Conservation (phyloP, 768 basidiomycete species). For the Lactarius pseudohatsudake region DNA sequence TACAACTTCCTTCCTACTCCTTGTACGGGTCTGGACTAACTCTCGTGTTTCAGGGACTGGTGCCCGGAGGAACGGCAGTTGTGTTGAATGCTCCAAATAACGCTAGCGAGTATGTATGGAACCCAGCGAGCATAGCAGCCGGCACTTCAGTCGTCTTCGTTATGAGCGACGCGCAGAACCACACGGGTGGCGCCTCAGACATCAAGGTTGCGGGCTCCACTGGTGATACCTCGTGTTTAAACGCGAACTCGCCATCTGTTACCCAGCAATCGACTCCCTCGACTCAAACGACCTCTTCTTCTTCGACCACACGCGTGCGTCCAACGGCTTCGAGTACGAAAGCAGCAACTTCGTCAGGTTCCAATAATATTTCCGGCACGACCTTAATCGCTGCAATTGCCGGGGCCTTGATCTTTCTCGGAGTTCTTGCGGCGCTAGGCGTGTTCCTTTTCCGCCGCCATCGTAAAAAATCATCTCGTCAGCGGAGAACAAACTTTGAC, state of each 20-base stretch:
- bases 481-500: background rate
- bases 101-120: slow-evolving; percentile 51
- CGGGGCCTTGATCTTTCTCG: background rate
- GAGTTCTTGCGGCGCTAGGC: background rate
- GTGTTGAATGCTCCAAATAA: slow-evolving; percentile 44
- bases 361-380: background rate
- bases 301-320: background rate
- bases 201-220: slow-evolving; percentile 48
- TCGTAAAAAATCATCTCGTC: background rate
- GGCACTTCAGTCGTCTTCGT: slow-evolving; percentile 60
- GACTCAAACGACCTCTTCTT: background rate
- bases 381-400: background rate
- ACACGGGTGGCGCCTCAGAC: slow-evolving; percentile 61
- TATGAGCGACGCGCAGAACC: slow-evolving; percentile 51
- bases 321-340: background rate
- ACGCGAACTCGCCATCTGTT: slow-evolving; percentile 52
- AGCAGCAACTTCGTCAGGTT: background rate
- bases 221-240: slow-evolving; percentile 52
- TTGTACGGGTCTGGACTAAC: slow-evolving; percentile 15
- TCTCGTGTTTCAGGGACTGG: slow-evolving; percentile 47
- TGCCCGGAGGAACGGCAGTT: slow-evolving; percentile 60
- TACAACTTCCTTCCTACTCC: slow-evolving; percentile 10
- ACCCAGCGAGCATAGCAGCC: slow-evolving; percentile 48
- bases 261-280: slow-evolving; percentile 37
- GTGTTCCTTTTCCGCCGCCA: slow-evolving; percentile 2